Percentiles rank a stretch among this genome's conserved stretches.
These are phyloP conservation scores for Kregervanrija delftensis DNA, from an alignment of 805 yeast species.

Conservation along the genomic window DNA sequence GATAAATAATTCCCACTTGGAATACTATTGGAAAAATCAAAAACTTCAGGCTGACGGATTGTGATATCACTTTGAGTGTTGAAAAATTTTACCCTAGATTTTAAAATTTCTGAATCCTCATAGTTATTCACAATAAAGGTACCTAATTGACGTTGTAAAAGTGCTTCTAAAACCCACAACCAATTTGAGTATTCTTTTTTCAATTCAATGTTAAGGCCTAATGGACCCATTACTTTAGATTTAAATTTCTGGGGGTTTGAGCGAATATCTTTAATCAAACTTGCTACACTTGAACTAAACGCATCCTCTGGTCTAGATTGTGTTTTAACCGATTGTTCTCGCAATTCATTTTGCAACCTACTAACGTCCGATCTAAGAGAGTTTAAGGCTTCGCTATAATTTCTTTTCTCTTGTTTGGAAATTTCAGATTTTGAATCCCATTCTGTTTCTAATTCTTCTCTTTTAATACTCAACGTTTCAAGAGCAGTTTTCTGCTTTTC, in stretches of 20 bases:
- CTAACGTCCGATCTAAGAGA: no score
- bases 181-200: slow-evolving; percentile 49
- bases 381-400: no score
- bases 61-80: slow-evolving; percentile 35
- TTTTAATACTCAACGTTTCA: slow-evolving; percentile 7
- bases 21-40: slow-evolving; percentile 41
- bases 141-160: slow-evolving; percentile 42
- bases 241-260: slow-evolving; percentile 32
- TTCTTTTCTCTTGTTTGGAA: slow-evolving; percentile 13
- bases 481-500: slow-evolving; percentile 14
- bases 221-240: slow-evolving; percentile 67
- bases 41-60: slow-evolving; percentile 49
- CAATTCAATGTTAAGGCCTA: slow-evolving; percentile 57
- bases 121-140: slow-evolving; percentile 63
- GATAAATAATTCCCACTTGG: slow-evolving; percentile 39
- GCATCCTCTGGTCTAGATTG: slow-evolving; percentile 30
- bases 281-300: slow-evolving; percentile 42
- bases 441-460: slow-evolving; percentile 8
- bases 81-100: slow-evolving; percentile 26
- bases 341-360: no score
- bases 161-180: slow-evolving; percentile 53
- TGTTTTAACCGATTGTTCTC: slow-evolving; percentile 18
- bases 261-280: slow-evolving; percentile 36
- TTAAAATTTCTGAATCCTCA: slow-evolving; percentile 47
- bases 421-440: slow-evolving; percentile 10